phyloP scores from a whole-genome alignment of 1,284 basidiomycete species.

The Anthracocystis walkeri region DNA sequence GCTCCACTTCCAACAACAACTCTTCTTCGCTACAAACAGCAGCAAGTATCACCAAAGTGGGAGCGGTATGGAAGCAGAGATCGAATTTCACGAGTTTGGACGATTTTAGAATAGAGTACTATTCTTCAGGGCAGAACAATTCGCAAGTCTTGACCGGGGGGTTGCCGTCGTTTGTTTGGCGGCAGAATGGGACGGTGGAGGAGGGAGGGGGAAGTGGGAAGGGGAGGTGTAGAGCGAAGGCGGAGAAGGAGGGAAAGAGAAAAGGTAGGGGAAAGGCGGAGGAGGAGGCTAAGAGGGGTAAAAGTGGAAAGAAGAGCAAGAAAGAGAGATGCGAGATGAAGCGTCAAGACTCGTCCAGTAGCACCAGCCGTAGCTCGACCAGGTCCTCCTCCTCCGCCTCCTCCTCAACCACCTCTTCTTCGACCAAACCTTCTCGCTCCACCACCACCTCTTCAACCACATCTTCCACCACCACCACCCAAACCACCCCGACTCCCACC shows the following conservation, averaged over 20 bases:
- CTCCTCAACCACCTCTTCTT: too few relatives aligned
- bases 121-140: slow-evolving; percentile 19
- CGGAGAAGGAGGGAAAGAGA: not conserved
- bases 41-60: slow-evolving; percentile 54
- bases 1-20: not conserved
- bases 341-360: slow-evolving; percentile 7
- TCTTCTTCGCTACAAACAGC: not conserved
- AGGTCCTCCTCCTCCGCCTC: not conserved
- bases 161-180: slow-evolving; percentile 5
- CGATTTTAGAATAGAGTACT: slow-evolving; percentile 26
- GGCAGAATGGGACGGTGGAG: not conserved
- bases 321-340: not conserved
- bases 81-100: slow-evolving; percentile 5
- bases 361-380: not conserved
- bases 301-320: not conserved
- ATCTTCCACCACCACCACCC: not conserved
- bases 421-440: not conserved
- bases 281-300: not conserved
- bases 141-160: not conserved
- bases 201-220: too few relatives aligned
- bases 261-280: not conserved
- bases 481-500: not conserved
- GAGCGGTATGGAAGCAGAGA: slow-evolving; percentile 70
- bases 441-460: not conserved
- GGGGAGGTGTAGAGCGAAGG: not conserved